Conservation (phyloP, 129 eudicot species). For the Artemisia annua region DNA sequence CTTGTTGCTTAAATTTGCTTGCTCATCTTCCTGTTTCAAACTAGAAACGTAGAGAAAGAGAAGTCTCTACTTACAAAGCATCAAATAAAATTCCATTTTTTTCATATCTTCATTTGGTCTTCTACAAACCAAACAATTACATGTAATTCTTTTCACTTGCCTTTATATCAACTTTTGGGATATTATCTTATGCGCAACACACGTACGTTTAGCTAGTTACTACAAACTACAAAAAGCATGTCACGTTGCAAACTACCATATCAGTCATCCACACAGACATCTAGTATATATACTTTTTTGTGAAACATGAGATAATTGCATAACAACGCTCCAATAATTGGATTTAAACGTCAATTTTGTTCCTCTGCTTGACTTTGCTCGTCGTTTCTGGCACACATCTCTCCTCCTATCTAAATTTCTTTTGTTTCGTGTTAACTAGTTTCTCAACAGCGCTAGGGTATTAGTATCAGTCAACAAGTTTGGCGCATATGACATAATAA, state of each 20-base stretch:
- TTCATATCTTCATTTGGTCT: background rate
- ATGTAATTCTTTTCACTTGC: background rate
- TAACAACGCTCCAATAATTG: too few relatives aligned
- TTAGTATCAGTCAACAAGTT: too few relatives aligned
- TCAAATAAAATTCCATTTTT: background rate
- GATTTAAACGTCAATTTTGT: too few relatives aligned
- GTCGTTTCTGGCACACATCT: too few relatives aligned
- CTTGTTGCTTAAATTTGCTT: background rate
- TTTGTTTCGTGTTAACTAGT: too few relatives aligned
- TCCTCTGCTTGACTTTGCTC: too few relatives aligned
- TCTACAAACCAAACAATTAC: background rate
- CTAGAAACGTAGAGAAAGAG: background rate
- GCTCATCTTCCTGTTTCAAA: background rate
- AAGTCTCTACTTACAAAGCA: background rate
- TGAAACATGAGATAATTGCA: too few relatives aligned
- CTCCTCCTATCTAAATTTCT: too few relatives aligned
- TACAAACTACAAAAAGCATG: constrained; percentile 4
- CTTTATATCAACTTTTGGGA: background rate
- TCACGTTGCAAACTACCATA: constrained; percentile 5
- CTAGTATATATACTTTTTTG: too few relatives aligned
- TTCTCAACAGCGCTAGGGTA: too few relatives aligned
- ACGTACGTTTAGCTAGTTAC: background rate
- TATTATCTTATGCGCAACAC: constrained; percentile 4
- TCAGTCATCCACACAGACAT: constrained; percentile 1
- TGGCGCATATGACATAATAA: too few relatives aligned